Evolutionary conservation across 2,329 filamentous ascomycete species (phyloP), one percentile per base, ranked within the genome.

Genomic region (Westerdykella ornata): DNA sequence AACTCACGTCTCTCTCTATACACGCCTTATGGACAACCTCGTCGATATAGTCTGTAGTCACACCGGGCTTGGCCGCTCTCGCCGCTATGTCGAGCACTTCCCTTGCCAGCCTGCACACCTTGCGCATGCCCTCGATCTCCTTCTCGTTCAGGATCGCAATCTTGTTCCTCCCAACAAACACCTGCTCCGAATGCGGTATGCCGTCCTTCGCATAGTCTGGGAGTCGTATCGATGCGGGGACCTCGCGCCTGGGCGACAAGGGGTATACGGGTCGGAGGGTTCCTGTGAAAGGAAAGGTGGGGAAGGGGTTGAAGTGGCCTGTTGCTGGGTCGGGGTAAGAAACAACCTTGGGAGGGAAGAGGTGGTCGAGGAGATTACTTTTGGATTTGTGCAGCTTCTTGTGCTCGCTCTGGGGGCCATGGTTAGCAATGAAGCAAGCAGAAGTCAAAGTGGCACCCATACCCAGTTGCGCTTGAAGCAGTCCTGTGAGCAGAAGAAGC

Each of bases 381-480:
- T 88, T 82, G 68, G 82, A 77, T 72, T 94, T 96, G 73, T 94
- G 88, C 53, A 83, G 66, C 47, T 74, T 68, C 71, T 96, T 97
- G 73, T 97, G 90, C 47, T 82, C 80, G 66, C 72, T 73, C 89
- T 96, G 59, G 39, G 14, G 42, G 34, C 29, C 35, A 26, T 26
- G 20, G 45, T 63, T 55, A 62, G 57, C 45, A 39, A 13, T 33
- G n/a, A 15, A 17, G n/a, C 28, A 38, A 6, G 15, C 14, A 38
- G 12, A 17, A 2, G 15, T 36, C 34, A 36, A n/a, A 17, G 30
- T 17, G 3, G 9, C 3, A 26, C 3, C 54, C 53, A 57, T 81
- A 97, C 92, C 92, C 92, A 98, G 74, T 88, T 98, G 68, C 82
- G 84, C 76, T 96, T 97, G 72, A 98, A 98, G 74, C 92, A 98